phyloP scores from a whole-genome alignment of 345 rosid genomes.

The Brassica juncea region DNA sequence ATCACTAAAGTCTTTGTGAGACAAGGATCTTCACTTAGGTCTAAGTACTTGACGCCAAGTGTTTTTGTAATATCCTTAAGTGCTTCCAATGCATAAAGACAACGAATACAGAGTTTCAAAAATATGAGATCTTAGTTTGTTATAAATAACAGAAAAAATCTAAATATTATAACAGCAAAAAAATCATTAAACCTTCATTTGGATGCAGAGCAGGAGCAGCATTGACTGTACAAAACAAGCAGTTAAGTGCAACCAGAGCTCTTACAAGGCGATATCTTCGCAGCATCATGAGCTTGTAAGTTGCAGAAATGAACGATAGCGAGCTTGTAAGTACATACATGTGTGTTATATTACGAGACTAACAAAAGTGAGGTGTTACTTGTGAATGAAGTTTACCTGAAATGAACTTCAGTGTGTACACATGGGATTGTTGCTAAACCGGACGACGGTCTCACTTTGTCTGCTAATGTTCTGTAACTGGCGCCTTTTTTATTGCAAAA shows the following conservation, averaged over 20 bases:
- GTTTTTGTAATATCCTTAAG: constrained; percentile 34
- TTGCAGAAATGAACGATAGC: neutral
- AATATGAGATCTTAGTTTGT: neutral
- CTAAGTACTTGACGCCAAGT: constrained; percentile 31
- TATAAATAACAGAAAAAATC: neutral
- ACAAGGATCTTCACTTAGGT: constrained; percentile 41
- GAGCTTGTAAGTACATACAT: neutral
- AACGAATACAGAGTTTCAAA: neutral
- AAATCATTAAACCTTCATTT: constrained; percentile 25
- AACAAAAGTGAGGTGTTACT: neutral
- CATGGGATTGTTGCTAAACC: neutral
- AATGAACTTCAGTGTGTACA: neutral
- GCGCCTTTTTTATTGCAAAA: neutral
- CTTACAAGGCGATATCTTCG: neutral
- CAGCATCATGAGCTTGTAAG: constrained; percentile 31
- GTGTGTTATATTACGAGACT: neutral
- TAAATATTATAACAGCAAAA: neutral
- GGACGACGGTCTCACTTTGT: neutral
- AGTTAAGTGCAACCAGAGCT: constrained; percentile 16
- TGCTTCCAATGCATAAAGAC: constrained; percentile 21
- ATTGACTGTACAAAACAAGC: constrained; percentile 1
- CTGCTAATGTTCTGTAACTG: neutral
- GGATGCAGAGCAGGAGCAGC: constrained; percentile 38
- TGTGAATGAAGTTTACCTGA: neutral
- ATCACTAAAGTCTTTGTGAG: constrained; percentile 31